Evolutionary conservation across 805 yeast genomes (phyloP).

Genomic region (Wickerhamomyces mucosus): DNA sequence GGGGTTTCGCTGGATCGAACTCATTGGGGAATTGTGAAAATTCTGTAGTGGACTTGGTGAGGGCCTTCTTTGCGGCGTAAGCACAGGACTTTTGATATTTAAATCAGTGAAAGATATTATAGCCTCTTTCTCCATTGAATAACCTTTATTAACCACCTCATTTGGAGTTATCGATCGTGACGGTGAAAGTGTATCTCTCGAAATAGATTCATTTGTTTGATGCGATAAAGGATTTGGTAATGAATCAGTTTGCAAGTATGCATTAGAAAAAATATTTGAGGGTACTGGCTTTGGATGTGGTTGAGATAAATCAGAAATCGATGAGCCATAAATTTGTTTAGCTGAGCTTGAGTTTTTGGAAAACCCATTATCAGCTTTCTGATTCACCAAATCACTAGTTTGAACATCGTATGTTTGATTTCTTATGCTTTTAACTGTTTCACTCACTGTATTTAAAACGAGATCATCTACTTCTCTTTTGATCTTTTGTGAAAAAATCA

Average conservation of each 20-base stretch:
- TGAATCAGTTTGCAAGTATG: slow-evolving; percentile 31
- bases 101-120: slow-evolving; percentile 17
- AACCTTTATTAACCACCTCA: slow-evolving; percentile 21
- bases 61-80: slow-evolving; percentile 21
- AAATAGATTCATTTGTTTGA: slow-evolving; percentile 3
- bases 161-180: slow-evolving; percentile 37
- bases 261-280: slow-evolving; percentile 28
- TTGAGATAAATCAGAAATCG: slow-evolving; percentile 9
- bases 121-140: slow-evolving; percentile 6
- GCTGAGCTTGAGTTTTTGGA: no score
- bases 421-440: slow-evolving; percentile 46
- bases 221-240: slow-evolving; percentile 25
- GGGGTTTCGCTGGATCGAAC: slow-evolving; percentile 51
- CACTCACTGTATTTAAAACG: slow-evolving; percentile 53
- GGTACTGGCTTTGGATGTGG: slow-evolving; percentile 17
- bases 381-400: background rate
- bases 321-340: no score
- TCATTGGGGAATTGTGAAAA: slow-evolving; percentile 37
- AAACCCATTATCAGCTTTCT: no score
- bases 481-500: slow-evolving; percentile 66
- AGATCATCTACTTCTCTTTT: slow-evolving; percentile 68
- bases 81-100: slow-evolving; percentile 20
- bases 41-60: slow-evolving; percentile 16
- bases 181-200: slow-evolving; percentile 16
- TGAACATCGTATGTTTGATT: slow-evolving; percentile 16